These are phyloP conservation scores for Dioscorea dumetorum DNA, from an alignment of 106 monocot genomes.

Conservation along the genomic window DNA sequence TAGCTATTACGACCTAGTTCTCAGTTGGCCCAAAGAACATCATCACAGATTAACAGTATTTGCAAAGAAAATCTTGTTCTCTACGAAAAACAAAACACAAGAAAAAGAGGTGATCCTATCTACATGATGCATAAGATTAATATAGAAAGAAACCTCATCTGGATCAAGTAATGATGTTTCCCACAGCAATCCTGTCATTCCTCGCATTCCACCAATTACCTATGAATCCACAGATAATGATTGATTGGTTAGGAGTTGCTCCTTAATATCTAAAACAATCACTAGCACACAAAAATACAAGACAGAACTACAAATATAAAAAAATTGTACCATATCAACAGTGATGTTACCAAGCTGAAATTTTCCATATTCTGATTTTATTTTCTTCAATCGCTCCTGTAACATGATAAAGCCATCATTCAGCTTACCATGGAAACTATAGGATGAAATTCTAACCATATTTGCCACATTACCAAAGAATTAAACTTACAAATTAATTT, in stretches of 20 bases:
- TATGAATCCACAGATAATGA: slow-evolving; percentile 13
- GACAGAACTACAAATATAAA: neutral
- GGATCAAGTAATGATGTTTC: slow-evolving; percentile 95
- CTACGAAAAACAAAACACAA: neutral
- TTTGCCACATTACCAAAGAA: neutral
- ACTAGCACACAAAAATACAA: neutral
- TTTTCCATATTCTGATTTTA: slow-evolving; percentile 85
- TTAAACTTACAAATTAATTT: neutral
- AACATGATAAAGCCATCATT: neutral
- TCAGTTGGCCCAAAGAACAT: neutral
- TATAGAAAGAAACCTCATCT: slow-evolving; percentile 60
- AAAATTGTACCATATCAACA: slow-evolving; percentile 66
- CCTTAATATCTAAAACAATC: neutral
- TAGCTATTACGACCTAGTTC: neutral
- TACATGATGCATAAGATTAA: no score
- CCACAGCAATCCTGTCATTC: slow-evolving; percentile 92
- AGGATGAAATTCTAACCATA: neutral
- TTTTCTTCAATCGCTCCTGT: slow-evolving; percentile 90
- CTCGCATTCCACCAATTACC: slow-evolving; percentile 99
- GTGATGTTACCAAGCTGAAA: slow-evolving; percentile 93
- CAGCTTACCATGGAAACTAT: neutral
- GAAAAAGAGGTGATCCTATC: neutral
- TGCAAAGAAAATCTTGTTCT: neutral
- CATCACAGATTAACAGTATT: no score
- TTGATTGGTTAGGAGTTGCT: neutral